Evolutionary conservation across 163 green algal species (phyloP), one percentile per base, ranked within the genome.

Genomic region (Trebouxiophyceae sp.): DNA sequence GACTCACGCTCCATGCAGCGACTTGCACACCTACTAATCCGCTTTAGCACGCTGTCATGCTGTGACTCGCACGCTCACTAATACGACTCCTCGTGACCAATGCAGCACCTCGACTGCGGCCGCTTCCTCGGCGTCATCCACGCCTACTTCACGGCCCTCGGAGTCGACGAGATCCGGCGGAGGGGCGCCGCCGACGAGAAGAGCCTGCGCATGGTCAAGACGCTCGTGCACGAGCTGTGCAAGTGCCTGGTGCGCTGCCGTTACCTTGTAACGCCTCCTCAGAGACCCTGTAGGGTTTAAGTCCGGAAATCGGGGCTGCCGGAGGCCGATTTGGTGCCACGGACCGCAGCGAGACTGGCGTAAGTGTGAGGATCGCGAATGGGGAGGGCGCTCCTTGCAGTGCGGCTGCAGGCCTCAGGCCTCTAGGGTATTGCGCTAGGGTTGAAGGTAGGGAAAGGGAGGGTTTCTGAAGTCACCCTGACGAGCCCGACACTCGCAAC

Each of bases 171-270:
- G 77, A 91, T 98, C 54, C 73, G 86, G 57, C 76, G 77, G 30
- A 76, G 92, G 12, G 87, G 81, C 8, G 63, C 76, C n/a, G 56
- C 63, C 4, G 90, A 97, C 63, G 92, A 98, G 84, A 96, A 97
- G 82, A 88, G 90, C 22, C 81, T 99, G 72, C 81, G 92, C 62
- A 97, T 97, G 90, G 87, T 96, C 54, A 95, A 94, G 78, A 96
- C 89, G 19, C 74, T 96, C 24, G 71, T 97, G 63, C 84, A 95
- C 77, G 81, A 93, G 70, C 75, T 97, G n/a, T 92, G 82, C 79
- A 94, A 93, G 77, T 69, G 84, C 50, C 78, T 87, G 77, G 86
- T 84, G 70, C 23, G 30, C 4, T 45, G 27, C 55, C n/a, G n/a
- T n/a, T n/a, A n/a, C n/a, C n/a, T n/a, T n/a, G 28, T 28, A 45